phyloP scores from a whole-genome alignment of 2,329 filamentous ascomycete species.

The Metarhizium humberi region DNA sequence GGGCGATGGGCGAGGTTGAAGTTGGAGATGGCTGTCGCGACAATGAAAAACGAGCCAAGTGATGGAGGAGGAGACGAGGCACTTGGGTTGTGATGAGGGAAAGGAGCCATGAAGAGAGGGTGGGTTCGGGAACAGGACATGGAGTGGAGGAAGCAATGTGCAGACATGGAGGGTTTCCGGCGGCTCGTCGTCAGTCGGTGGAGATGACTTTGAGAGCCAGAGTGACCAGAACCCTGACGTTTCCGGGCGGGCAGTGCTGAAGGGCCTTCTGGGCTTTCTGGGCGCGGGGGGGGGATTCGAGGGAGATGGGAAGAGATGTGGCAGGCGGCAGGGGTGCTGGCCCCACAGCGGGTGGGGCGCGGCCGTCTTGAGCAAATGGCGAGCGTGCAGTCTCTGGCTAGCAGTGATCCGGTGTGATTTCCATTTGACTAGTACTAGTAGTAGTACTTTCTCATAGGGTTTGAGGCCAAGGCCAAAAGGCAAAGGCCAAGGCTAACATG shows the following conservation, averaged over 20 bases:
- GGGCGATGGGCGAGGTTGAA: neutral
- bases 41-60: neutral
- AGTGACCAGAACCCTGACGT: neutral
- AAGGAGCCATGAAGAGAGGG: neutral
- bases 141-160: neutral
- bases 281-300: too few species aligned
- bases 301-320: too few species aligned
- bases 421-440: too few species aligned
- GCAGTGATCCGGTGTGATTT: too few species aligned
- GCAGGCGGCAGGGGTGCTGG: too few species aligned
- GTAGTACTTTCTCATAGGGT: too few species aligned
- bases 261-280: too few species aligned
- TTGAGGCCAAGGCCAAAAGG: too few species aligned
- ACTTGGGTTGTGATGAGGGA: neutral
- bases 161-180: neutral
- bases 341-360: too few species aligned
- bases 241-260: neutral
- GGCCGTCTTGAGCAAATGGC: too few species aligned
- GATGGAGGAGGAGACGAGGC: neutral
- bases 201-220: neutral
- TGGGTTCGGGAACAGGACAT: neutral
- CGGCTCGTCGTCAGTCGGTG: neutral
- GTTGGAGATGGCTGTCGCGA: neutral
- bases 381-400: too few species aligned
- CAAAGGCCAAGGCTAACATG: too few species aligned